A percentile compares a stretch with the other conserved stretches of the same genome.
phyloP scores from a whole-genome alignment of 441 rosid genomes.

The Gossypium schwendimanii region DNA sequence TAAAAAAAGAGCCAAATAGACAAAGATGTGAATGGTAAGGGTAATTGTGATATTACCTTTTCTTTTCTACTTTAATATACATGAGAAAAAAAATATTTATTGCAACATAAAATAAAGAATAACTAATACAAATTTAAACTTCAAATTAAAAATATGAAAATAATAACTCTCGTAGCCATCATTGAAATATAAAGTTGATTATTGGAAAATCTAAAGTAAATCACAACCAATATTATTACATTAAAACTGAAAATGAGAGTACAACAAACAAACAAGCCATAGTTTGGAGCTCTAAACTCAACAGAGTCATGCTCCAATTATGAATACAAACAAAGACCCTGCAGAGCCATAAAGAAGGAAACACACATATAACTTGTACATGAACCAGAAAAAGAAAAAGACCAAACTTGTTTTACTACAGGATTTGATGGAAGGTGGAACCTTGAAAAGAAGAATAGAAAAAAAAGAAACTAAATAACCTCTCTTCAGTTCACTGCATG shows the following conservation, averaged over 20 bases:
- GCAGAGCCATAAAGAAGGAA: slow-evolving; percentile 2
- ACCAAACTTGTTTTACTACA: slow-evolving; percentile 1
- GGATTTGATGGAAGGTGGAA: slow-evolving; percentile 16
- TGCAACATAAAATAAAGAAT: no score
- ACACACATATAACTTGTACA: background rate
- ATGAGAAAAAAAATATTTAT: no score
- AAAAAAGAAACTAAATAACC: background rate
- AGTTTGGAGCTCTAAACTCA: background rate
- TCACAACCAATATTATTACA: background rate
- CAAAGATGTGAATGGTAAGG: no score
- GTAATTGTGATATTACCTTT: no score
- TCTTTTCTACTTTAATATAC: background rate
- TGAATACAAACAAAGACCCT: background rate
- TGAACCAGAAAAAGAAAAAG: slow-evolving; percentile 9
- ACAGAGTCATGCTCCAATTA: slow-evolving; percentile 7
- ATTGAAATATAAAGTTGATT: no score
- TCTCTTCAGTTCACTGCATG: background rate
- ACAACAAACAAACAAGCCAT: background rate
- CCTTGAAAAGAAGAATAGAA: slow-evolving; percentile 1
- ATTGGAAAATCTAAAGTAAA: background rate
- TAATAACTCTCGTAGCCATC: no score
- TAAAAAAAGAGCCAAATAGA: no score
- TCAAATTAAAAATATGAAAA: no score
- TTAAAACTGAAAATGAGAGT: background rate
- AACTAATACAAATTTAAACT: no score